Evolutionary conservation across 108 stramenopile species (phyloP), one percentile per base, ranked within the genome.

Genomic region (Fragilaria crotonensis): DNA sequence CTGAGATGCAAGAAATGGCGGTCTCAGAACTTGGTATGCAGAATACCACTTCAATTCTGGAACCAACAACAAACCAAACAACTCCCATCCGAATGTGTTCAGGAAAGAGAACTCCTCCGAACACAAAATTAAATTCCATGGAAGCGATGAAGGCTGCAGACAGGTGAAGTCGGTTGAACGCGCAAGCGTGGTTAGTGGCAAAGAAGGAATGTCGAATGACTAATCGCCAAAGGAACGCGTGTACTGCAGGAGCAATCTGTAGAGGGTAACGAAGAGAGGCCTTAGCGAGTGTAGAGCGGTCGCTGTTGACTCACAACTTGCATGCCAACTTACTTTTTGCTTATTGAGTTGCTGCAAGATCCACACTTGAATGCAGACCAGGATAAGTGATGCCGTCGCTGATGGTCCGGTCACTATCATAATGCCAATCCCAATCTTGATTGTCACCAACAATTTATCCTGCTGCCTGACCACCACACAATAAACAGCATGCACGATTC

Each of bases 41-140:
- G 67, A 60, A 61, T 78, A 88, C 73, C 80, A 85, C 20, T 52
- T 50, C 5, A 60, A 55, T 18, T 74, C 20, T 9, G 68, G 52
- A 21, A 85, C 76, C 18, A 83, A 30, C 25, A 72, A 51, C 36
- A 84, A 50, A 30, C 90, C 86, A 45, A 86, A 30, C 0, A 91
- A 54, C 49, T 91, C 90, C 82, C 83, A 88, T 19, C 90, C 90
- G 74, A 88, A 91, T 1, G 90, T 91, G 54, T 91, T 91, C 48
- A 84, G 46, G 50, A 85, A 85, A 9, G 88, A 61, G 26, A 83
- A 87, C 41, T 25, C 86, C 90, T 23, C 75, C 90, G 26, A 81
- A 45, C 3, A 33, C 62, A 71, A 76, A 91, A 23, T 84, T 45
- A 59, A 92, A 92, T 19, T 72, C 76, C 26, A 76, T 60, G 2